These are phyloP conservation scores for Populus hybrid DNA, from an alignment of 441 rosid species.

Conservation along the genomic window DNA sequence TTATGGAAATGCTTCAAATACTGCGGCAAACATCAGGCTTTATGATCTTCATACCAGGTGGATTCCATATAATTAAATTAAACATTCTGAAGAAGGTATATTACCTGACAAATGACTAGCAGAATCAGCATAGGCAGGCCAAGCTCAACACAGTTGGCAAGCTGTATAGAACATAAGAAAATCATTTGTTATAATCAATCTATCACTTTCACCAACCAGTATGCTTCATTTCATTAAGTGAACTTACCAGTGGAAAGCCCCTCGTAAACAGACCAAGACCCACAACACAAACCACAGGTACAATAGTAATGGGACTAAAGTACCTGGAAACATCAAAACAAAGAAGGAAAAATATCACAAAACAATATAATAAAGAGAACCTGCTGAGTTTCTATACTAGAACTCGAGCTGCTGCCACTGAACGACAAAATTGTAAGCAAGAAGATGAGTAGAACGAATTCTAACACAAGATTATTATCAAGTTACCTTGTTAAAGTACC, in stretches of 20 bases:
- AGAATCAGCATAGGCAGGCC: slow-evolving; percentile 95
- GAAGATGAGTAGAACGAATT: background rate
- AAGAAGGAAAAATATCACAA: slow-evolving; percentile 2
- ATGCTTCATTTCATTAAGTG: slow-evolving; percentile 1
- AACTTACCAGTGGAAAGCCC: slow-evolving; percentile 83
- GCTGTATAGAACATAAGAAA: slow-evolving; percentile 40
- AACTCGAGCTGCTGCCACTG: background rate
- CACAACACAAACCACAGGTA: slow-evolving; percentile 64
- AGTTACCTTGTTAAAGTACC: slow-evolving; percentile 64
- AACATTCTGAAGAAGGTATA: slow-evolving; percentile 1
- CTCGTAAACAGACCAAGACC: slow-evolving; percentile 79
- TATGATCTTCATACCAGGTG: slow-evolving; percentile 6
- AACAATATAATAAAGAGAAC: background rate
- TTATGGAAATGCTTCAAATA: slow-evolving; percentile 58
- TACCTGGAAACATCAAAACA: slow-evolving; percentile 36
- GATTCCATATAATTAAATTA: background rate
- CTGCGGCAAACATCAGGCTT: slow-evolving; percentile 36
- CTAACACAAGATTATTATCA: slow-evolving; percentile 2
- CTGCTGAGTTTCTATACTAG: slow-evolving; percentile 5
- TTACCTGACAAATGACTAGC: slow-evolving; percentile 65
- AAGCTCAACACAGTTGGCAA: slow-evolving; percentile 81
- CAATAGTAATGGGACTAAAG: slow-evolving; percentile 69
- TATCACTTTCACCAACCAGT: background rate
- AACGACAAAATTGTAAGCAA: background rate
- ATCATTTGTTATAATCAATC: background rate